Evolutionary conservation across 2,329 filamentous ascomycete species (phyloP).

Genomic region (Westerdykella aurantiaca): DNA sequence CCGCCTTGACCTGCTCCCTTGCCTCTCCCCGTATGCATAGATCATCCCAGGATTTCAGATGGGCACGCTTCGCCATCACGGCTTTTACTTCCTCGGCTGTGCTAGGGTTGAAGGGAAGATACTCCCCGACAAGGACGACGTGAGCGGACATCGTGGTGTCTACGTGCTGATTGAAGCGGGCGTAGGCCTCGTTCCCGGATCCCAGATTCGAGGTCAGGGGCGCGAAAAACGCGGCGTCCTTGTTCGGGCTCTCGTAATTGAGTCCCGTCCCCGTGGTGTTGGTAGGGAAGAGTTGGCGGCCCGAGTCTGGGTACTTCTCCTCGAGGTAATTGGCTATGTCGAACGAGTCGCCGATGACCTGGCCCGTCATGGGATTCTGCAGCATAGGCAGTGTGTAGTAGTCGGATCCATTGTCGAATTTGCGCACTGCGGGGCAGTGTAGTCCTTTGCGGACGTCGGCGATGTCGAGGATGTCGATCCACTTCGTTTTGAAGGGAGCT

Average conservation of each 20-base stretch:
- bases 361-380: slow-evolving; percentile 39
- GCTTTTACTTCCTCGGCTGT: slow-evolving; percentile 43
- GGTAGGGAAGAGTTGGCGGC: slow-evolving; percentile 47
- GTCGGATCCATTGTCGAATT: slow-evolving; percentile 51
- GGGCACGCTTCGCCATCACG: slow-evolving; percentile 46
- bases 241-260: slow-evolving; percentile 35
- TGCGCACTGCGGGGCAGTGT: slow-evolving; percentile 47
- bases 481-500: slow-evolving; percentile 46
- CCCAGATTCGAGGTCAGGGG: slow-evolving; percentile 29
- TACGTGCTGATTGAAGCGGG: slow-evolving; percentile 49
- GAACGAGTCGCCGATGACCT: slow-evolving; percentile 55
- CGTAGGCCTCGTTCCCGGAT: slow-evolving; percentile 33
- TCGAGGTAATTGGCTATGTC: slow-evolving; percentile 60
- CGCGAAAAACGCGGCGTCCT: slow-evolving; percentile 27
- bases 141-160: slow-evolving; percentile 51
- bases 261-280: slow-evolving; percentile 30
- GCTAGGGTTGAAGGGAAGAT: slow-evolving; percentile 49
- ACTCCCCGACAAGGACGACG: slow-evolving; percentile 36
- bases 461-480: slow-evolving; percentile 52
- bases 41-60: slow-evolving; percentile 44
- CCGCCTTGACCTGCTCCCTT: slow-evolving; percentile 35
- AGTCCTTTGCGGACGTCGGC: slow-evolving; percentile 44
- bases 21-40: slow-evolving; percentile 33
- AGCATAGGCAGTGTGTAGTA: slow-evolving; percentile 58
- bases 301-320: slow-evolving; percentile 44